Base-by-base conservation (phyloP, 176 grass and related monocot species). In the Triticum turgidum region DNA sequence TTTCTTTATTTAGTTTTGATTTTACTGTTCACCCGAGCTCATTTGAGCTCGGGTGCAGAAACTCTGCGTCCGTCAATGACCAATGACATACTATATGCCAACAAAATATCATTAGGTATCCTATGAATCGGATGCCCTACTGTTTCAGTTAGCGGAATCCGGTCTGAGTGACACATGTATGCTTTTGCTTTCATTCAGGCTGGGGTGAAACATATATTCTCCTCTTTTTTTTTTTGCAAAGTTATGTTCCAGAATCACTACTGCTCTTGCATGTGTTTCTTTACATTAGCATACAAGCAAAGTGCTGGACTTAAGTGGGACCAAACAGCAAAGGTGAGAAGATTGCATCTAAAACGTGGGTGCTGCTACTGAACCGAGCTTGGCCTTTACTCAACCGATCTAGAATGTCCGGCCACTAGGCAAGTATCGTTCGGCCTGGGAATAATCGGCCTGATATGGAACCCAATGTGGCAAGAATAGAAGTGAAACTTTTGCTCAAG, bases 231-330 rank as follows among this genome's bases (percentile, higher is more conserved):
- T 35, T 4, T 42, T 49, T 17, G 49, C 49, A 52, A 52, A 52
- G 49, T 17, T 52, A 15, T 17, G 49, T 52, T 52, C 49, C 49
- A 17, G 47, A 51, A 51, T 51, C 47, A 1, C 47, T 15, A 49
- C 45, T 49, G 5, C 47, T 51, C 47, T 15, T 15, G 4, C 13
- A 5, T 54, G 51, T 54, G 51, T 54, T 54, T 54, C 51, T 54
- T 54, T 52, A 15, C 12, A 51, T 51, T 15, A 51, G 4, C 5
- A 51, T 51, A 51, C 49, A 52, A 24, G 11, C 70, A 45, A 73
- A 73, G 70, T 73, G 5, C n/a, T 73, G 70, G 70, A 45, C 70
- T 73, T 73, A 73, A 24, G 11, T 73, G 70, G 70, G 70, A 73
- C 70, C n/a, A 45, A 45, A 25, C 38, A 52, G 4, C 71, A 52